These are phyloP conservation scores for Coemansia sp. DNA, from an alignment of 192 early-diverging fungal species.

Conservation along the genomic window DNA sequence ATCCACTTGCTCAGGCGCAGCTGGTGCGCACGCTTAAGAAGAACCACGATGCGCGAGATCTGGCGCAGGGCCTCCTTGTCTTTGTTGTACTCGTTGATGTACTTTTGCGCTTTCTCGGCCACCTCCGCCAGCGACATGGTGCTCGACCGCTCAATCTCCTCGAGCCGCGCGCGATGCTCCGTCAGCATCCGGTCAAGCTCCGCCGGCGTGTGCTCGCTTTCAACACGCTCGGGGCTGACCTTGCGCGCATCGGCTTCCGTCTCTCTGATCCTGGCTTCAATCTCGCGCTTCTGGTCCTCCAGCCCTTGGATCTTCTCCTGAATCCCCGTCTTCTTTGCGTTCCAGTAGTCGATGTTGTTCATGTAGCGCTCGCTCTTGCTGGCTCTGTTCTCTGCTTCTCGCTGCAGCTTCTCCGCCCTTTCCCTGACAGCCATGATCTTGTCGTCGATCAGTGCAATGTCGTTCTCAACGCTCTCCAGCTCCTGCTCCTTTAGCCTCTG, in stretches of 20 bases:
- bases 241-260: slow-evolving; percentile 56
- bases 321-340: slow-evolving; percentile 48
- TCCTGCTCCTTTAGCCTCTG: slow-evolving; percentile 48
- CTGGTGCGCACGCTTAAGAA: slow-evolving; percentile 59
- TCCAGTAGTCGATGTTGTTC: slow-evolving; percentile 60
- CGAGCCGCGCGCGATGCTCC: slow-evolving; percentile 51
- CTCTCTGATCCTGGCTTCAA: slow-evolving; percentile 40
- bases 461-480: slow-evolving; percentile 21
- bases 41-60: slow-evolving; percentile 53
- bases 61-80: slow-evolving; percentile 58
- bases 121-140: slow-evolving; percentile 64
- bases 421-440: slow-evolving; percentile 31
- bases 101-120: slow-evolving; percentile 54
- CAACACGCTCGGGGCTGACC: slow-evolving; percentile 65
- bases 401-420: slow-evolving; percentile 24
- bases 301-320: slow-evolving; percentile 22
- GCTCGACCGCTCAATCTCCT: slow-evolving; percentile 61
- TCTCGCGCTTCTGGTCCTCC: slow-evolving; percentile 25
- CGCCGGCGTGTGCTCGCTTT: slow-evolving; percentile 38
- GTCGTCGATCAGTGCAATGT: slow-evolving; percentile 37
- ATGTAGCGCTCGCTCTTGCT: slow-evolving; percentile 30
- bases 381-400: slow-evolving; percentile 35
- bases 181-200: slow-evolving; percentile 66
- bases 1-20: slow-evolving; percentile 64
- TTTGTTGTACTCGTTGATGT: slow-evolving; percentile 56